A percentile compares a stretch with the other conserved stretches of the same genome.
Evolutionary conservation across 371 early-diverging fungal genomes (phyloP).

Genomic region (Mortierella sp.): DNA sequence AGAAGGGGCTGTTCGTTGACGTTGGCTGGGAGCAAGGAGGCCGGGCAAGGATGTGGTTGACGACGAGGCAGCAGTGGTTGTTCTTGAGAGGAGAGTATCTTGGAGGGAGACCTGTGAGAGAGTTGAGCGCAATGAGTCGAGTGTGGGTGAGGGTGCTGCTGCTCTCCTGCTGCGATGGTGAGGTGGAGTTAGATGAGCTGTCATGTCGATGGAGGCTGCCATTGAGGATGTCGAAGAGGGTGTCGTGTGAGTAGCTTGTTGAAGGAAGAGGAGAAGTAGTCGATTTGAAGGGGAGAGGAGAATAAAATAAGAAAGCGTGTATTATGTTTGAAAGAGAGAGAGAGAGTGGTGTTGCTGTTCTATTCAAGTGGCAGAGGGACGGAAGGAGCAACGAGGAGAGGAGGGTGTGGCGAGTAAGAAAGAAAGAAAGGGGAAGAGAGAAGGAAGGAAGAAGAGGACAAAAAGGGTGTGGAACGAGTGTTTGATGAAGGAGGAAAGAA

Average conservation of each 20-base stretch:
- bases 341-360: neutral
- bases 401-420: neutral
- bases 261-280: neutral
- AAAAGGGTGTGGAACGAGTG: neutral
- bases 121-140: constrained; percentile 9
- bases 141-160: neutral
- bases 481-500: neutral
- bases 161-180: constrained; percentile 2
- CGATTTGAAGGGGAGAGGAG: neutral
- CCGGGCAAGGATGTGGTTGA: constrained; percentile 1
- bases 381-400: no score
- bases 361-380: neutral
- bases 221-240: neutral
- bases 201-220: constrained; percentile 8
- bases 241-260: neutral
- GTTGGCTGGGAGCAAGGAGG: constrained; percentile 1
- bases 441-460: neutral
- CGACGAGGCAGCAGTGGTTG: neutral
- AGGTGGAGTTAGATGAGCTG: neutral
- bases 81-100: neutral
- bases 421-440: neutral
- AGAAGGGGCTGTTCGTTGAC: neutral
- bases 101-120: constrained; percentile 2
- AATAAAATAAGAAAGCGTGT: neutral
- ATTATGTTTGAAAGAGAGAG: neutral